Evolutionary conservation across 768 basidiomycete species (phyloP).

Genomic region (Polyporus arcularius): DNA sequence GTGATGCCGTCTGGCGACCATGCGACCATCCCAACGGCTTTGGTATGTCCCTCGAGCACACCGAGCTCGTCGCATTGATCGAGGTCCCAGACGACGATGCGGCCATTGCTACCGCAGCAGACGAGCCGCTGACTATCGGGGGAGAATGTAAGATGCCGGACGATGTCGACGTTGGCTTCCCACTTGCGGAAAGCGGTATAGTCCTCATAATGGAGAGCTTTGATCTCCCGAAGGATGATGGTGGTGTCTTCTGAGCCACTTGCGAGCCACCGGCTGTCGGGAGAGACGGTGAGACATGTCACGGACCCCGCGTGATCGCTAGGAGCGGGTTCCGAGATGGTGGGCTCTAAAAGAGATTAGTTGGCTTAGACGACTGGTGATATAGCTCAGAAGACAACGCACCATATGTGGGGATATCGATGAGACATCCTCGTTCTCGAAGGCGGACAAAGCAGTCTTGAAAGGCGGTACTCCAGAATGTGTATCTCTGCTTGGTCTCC

Average conservation of each 20-base stretch:
- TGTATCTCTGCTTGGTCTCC: no score
- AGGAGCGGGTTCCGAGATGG: background rate
- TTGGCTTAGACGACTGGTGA: no score
- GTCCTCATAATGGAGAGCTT: background rate
- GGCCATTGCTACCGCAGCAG: slow-evolving; percentile 9
- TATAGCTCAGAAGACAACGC: no score
- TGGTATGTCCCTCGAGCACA: slow-evolving; percentile 8
- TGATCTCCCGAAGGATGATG: slow-evolving; percentile 14
- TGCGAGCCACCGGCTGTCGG: slow-evolving; percentile 10
- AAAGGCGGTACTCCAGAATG: no score
- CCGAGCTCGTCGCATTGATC: background rate
- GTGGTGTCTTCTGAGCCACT: slow-evolving; percentile 12
- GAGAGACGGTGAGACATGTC: slow-evolving; percentile 11
- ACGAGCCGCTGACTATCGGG: slow-evolving; percentile 18
- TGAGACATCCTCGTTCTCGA: no score
- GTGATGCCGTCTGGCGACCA: slow-evolving; percentile 24
- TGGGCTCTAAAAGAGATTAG: background rate
- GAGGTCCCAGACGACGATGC: slow-evolving; percentile 6
- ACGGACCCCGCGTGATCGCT: background rate
- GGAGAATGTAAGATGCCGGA: slow-evolving; percentile 22
- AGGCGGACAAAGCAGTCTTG: no score
- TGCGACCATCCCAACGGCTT: background rate
- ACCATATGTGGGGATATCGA: no score
- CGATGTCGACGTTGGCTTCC: slow-evolving; percentile 14
- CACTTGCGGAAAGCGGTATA: background rate